phyloP scores from a whole-genome alignment of 495 filamentous ascomycete genomes.

The Daldinia vernicosa region DNA sequence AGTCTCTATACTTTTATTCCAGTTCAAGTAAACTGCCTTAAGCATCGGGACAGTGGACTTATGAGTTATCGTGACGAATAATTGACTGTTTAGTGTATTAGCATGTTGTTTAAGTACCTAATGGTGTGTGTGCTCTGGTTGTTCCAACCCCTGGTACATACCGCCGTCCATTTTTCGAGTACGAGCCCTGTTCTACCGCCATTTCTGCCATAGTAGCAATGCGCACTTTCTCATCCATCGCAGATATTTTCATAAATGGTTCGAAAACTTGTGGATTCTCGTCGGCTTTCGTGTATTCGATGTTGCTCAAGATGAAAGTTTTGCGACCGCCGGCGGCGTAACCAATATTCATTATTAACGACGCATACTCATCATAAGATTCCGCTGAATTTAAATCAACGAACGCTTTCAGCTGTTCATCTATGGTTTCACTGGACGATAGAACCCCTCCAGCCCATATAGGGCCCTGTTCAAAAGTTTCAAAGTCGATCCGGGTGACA shows the following conservation, averaged over 20 bases:
- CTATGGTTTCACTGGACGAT: conserved; percentile 14
- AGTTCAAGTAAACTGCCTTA: conserved; percentile 30
- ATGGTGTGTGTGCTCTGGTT: not conserved
- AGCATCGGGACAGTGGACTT: conserved; percentile 24
- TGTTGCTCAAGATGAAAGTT: conserved; percentile 11
- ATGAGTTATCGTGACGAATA: conserved; percentile 14
- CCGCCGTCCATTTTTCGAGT: conserved; percentile 7
- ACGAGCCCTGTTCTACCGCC: conserved; percentile 5
- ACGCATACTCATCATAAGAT: conserved; percentile 24
- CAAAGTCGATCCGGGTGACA: conserved; percentile 53
- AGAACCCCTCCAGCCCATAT: conserved; percentile 52
- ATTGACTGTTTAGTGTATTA: conserved; percentile 3
- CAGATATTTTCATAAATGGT: not conserved
- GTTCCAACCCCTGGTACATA: not conserved
- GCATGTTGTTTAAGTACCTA: not conserved
- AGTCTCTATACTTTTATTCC: conserved; percentile 20
- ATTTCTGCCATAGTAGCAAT: not conserved
- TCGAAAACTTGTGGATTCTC: conserved; percentile 11
- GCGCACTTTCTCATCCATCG: not conserved
- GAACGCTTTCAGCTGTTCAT: conserved; percentile 13
- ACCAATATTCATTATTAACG: conserved; percentile 6
- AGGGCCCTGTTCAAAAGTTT: conserved; percentile 55
- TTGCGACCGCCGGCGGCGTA: not conserved
- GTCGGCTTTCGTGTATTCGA: conserved; percentile 25
- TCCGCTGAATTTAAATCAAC: conserved; percentile 35